These are phyloP conservation scores for Fomitopsis betulina DNA, from an alignment of 1,284 basidiomycete species.

Conservation along the genomic window DNA sequence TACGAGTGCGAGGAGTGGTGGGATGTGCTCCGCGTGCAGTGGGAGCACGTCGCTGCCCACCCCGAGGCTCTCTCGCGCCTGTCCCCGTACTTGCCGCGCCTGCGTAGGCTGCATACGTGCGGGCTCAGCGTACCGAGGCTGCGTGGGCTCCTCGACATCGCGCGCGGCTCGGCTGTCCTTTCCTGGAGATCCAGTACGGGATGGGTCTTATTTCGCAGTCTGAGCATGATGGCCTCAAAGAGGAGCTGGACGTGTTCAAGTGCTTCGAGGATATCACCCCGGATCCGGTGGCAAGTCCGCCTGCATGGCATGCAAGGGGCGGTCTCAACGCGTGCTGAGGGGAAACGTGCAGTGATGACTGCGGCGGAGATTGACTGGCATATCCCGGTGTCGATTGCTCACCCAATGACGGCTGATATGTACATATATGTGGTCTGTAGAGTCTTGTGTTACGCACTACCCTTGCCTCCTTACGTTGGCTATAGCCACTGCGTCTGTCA, in stretches of 20 bases:
- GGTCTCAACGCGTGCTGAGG: no score
- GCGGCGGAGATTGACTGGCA: no score
- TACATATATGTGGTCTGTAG: no score
- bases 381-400: no score
- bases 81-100: not conserved
- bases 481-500: no score
- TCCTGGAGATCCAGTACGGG: not conserved
- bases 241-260: not conserved
- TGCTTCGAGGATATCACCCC: not conserved
- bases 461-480: no score
- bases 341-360: no score
- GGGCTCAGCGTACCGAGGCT: not conserved
- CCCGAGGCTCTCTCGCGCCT: not conserved
- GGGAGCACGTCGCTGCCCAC: not conserved
- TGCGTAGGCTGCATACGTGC: not conserved
- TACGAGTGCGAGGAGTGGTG: not conserved
- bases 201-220: not conserved
- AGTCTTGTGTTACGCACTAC: no score
- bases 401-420: no score
- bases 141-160: not conserved
- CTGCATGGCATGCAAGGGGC: no score
- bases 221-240: not conserved
- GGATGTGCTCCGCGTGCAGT: not conserved
- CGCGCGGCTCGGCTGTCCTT: not conserved
- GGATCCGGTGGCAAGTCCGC: constrained; percentile 2